phyloP scores from a whole-genome alignment of 495 filamentous ascomycete genomes.

The Oleoguttula mirabilis region DNA sequence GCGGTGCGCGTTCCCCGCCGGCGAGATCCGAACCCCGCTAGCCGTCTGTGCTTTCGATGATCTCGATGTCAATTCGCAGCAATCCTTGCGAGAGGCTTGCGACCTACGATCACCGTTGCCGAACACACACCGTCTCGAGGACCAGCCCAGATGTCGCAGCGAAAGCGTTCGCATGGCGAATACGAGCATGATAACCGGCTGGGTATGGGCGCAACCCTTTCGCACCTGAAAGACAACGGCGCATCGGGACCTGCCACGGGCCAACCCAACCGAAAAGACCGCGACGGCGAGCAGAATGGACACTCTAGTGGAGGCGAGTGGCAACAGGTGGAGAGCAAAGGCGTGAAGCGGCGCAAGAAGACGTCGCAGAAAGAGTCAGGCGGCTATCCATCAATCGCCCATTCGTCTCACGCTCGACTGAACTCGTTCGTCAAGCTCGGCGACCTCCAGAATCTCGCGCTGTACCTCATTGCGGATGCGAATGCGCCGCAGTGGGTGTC shows the following conservation, averaged over 20 bases:
- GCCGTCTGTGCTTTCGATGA: too few relatives aligned
- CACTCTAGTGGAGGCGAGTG: constrained; percentile 19
- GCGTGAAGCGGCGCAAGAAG: constrained; percentile 22
- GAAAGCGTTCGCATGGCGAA: constrained; percentile 17
- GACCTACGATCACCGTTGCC: too few relatives aligned
- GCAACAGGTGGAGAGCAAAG: constrained; percentile 17
- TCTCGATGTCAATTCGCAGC: too few relatives aligned
- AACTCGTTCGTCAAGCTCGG: constrained; percentile 61
- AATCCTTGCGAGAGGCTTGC: too few relatives aligned
- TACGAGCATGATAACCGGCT: constrained; percentile 8
- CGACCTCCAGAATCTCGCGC: constrained; percentile 64
- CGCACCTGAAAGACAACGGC: constrained; percentile 13
- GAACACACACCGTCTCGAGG: too few relatives aligned
- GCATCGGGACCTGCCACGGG: not conserved
- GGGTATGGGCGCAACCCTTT: constrained; percentile 22
- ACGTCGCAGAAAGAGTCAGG: constrained; percentile 9
- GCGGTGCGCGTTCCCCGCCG: too few relatives aligned
- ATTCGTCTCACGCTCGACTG: constrained; percentile 38
- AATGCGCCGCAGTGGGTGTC: constrained; percentile 75
- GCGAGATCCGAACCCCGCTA: too few relatives aligned
- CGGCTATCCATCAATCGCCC: constrained; percentile 18
- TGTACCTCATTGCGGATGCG: constrained; percentile 88
- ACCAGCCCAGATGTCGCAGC: not conserved
- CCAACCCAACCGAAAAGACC: not conserved
- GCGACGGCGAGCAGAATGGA: not conserved